Conservation (phyloP, 371 early-diverging fungal species). For the Massospora cicadina region DNA sequence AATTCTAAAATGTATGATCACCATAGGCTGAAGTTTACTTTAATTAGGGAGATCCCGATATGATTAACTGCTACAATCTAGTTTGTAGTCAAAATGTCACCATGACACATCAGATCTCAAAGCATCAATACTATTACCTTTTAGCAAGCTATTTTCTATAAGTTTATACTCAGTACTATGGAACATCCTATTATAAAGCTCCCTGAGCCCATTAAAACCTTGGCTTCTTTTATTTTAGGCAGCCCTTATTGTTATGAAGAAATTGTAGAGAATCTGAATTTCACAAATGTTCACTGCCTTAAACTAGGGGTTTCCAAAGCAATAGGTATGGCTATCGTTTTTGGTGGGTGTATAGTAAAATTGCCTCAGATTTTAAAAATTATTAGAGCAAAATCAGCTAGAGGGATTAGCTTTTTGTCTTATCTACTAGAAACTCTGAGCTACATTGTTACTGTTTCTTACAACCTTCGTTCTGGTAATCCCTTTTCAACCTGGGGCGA, state of each 20-base stretch:
- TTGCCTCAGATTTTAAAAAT: constrained; percentile 92
- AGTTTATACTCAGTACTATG: neutral
- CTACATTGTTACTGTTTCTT: constrained; percentile 56
- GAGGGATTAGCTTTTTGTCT: constrained; percentile 61
- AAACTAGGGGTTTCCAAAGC: constrained; percentile 71
- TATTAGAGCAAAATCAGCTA: constrained; percentile 39
- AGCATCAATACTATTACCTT: too few species aligned
- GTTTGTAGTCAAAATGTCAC: too few species aligned
- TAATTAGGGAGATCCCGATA: too few species aligned
- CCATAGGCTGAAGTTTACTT: too few species aligned
- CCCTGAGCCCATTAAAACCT: constrained; percentile 23
- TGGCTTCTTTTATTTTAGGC: constrained; percentile 36
- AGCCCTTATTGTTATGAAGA: constrained; percentile 48
- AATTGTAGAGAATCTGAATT: constrained; percentile 41
- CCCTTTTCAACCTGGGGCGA: constrained; percentile 92
- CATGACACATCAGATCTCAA: too few species aligned
- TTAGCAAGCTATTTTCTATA: too few species aligned
- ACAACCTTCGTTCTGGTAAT: constrained; percentile 59
- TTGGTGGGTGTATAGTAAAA: constrained; percentile 78
- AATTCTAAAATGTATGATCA: too few species aligned
- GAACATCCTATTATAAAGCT: constrained; percentile 17
- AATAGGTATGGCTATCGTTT: constrained; percentile 78
- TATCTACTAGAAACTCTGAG: constrained; percentile 71
- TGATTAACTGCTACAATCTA: too few species aligned
- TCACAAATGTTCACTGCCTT: constrained; percentile 50